A percentile compares a stretch with the other conserved stretches of the same genome.
Evolutionary conservation across 495 filamentous ascomycete species (phyloP).

Genomic region (Aeminium ludgeri): DNA sequence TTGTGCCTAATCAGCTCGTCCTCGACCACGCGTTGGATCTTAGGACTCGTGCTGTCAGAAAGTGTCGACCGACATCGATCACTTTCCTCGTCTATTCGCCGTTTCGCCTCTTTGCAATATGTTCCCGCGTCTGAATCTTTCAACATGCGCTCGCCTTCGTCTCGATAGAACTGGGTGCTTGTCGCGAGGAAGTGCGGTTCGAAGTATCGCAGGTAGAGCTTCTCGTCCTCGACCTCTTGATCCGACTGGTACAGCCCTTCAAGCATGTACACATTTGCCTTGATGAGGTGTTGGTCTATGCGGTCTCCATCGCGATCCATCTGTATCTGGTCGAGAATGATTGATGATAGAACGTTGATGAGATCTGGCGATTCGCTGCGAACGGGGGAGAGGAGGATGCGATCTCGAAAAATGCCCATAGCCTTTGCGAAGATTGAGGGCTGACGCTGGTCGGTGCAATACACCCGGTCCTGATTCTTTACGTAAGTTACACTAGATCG

Average conservation of each 20-base stretch:
- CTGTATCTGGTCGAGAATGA: conserved; percentile 77
- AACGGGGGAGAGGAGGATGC: conserved; percentile 43
- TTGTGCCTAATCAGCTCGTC: conserved; percentile 58
- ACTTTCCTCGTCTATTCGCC: conserved; percentile 61
- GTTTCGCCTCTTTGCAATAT: conserved; percentile 64
- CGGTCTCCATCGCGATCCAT: conserved; percentile 84
- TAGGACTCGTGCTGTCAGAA: conserved; percentile 47
- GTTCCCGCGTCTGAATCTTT: conserved; percentile 61
- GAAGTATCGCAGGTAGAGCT: conserved; percentile 71
- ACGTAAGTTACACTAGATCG: not conserved
- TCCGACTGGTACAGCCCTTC: conserved; percentile 75
- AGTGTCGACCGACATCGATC: conserved; percentile 68
- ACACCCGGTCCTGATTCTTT: conserved; percentile 51
- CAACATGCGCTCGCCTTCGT: conserved; percentile 56
- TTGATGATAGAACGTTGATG: conserved; percentile 55
- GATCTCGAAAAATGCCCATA: conserved; percentile 76
- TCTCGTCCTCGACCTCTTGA: conserved; percentile 53
- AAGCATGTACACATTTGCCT: conserved; percentile 76
- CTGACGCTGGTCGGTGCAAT: conserved; percentile 49
- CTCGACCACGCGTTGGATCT: conserved; percentile 65
- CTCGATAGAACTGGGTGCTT: conserved; percentile 56
- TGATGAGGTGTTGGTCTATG: conserved; percentile 67
- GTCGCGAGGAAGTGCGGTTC: conserved; percentile 58
- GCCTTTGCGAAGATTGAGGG: conserved; percentile 67
- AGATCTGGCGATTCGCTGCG: conserved; percentile 34